Conservation (phyloP, 2,329 filamentous ascomycete species). For the Penicillium griseofulvum region DNA sequence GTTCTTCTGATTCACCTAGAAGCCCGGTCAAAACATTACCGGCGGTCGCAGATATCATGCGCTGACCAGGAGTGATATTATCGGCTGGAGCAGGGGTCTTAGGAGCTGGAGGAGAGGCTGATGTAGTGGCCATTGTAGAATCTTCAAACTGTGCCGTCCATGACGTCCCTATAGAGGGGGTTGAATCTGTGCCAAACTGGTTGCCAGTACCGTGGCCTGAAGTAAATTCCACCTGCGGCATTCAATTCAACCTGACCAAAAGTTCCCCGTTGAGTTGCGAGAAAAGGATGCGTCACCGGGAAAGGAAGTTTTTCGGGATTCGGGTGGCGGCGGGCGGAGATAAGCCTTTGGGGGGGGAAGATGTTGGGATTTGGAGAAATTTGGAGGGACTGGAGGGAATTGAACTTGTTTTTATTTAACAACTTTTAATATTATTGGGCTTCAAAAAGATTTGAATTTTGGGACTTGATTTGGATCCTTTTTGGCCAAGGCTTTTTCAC, state of each 20-base stretch:
- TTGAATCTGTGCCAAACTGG: constrained; percentile 13
- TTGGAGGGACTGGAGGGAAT: background rate
- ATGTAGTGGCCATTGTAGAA: constrained; percentile 33
- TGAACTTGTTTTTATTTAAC: constrained; percentile 1
- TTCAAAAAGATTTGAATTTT: constrained; percentile 4
- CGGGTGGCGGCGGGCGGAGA: constrained; percentile 27
- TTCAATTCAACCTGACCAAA: constrained; percentile 6
- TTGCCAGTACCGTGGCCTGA: constrained; percentile 6
- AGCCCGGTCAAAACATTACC: constrained; percentile 88
- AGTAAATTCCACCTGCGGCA: constrained; percentile 15
- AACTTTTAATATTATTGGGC: background rate
- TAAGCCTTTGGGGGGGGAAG: constrained; percentile 14
- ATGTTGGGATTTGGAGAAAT: background rate
- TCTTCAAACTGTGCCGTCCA: constrained; percentile 34
- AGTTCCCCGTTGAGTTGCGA: background rate
- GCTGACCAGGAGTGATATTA: constrained; percentile 76
- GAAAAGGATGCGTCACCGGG: constrained; percentile 16
- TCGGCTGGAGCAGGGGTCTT: constrained; percentile 20
- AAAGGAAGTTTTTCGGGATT: constrained; percentile 28
- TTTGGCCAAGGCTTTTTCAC: background rate
- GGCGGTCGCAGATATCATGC: constrained; percentile 90
- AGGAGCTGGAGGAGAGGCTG: constrained; percentile 21
- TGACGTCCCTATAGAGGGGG: constrained; percentile 24
- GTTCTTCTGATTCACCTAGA: constrained; percentile 61
- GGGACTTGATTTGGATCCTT: background rate